phyloP scores from a whole-genome alignment of 2,329 filamentous ascomycete species.

The Talaromyces sp. region DNA sequence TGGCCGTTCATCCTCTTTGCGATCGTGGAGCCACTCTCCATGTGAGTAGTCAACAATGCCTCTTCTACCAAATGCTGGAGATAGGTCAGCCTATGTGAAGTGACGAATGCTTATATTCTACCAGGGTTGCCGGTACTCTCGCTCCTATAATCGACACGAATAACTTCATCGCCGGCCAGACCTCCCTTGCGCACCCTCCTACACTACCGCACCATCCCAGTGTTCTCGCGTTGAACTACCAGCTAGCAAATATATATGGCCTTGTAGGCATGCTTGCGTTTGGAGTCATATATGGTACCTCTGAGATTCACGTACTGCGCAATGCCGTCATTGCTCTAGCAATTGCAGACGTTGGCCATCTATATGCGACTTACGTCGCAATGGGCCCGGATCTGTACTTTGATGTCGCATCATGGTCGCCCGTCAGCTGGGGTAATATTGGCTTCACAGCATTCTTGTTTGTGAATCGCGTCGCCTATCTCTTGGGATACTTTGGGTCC shows the following conservation, averaged over 20 bases:
- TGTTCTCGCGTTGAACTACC: constrained; percentile 58
- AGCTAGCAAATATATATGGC: constrained; percentile 68
- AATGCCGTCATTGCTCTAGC: constrained; percentile 65
- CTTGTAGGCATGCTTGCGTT: constrained; percentile 63
- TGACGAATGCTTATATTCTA: constrained; percentile 1
- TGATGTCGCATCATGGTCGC: constrained; percentile 61
- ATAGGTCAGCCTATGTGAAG: neutral
- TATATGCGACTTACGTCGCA: constrained; percentile 58
- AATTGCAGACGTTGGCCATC: constrained; percentile 64
- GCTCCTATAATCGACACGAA: constrained; percentile 55
- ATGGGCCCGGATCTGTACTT: constrained; percentile 56
- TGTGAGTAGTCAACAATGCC: constrained; percentile 49
- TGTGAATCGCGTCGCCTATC: constrained; percentile 54
- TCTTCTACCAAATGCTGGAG: neutral
- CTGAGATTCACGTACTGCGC: constrained; percentile 62
- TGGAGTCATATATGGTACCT: constrained; percentile 61
- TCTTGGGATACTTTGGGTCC: constrained; percentile 57
- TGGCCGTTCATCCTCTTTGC: constrained; percentile 66
- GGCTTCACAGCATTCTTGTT: constrained; percentile 61
- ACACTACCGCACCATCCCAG: constrained; percentile 30
- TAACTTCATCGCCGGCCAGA: constrained; percentile 64
- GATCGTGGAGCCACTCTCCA: constrained; percentile 64
- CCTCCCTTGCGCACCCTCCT: constrained; percentile 39
- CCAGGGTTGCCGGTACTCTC: constrained; percentile 58
- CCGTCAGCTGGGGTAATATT: constrained; percentile 70